Conservation (phyloP, 1,139 yeast species). For the Pichia sp. region DNA sequence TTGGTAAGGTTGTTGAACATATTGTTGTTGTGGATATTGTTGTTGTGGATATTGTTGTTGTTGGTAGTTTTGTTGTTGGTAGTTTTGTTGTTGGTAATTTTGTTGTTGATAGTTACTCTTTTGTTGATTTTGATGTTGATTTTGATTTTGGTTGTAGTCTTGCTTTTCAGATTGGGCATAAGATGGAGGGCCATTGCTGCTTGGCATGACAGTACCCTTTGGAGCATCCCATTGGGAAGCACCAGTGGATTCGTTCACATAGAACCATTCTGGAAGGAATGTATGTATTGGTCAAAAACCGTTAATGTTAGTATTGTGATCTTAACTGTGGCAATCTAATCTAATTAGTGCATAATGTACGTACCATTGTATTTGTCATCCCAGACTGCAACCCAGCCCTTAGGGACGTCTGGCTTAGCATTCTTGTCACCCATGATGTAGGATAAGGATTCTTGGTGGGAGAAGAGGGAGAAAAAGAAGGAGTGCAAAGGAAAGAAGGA, state of each 20-base stretch:
- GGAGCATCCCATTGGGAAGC: constrained; percentile 94
- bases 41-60: constrained; percentile 25
- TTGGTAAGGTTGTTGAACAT: constrained; percentile 17
- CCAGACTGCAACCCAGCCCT: constrained; percentile 85
- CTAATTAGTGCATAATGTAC: too few species aligned
- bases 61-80: constrained; percentile 17
- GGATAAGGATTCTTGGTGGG: too few species aligned
- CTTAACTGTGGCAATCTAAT: too few species aligned
- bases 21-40: constrained; percentile 15
- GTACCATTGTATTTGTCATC: constrained; percentile 66
- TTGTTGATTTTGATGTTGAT: constrained; percentile 25
- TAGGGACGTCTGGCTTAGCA: constrained; percentile 28
- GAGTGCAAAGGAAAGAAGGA: too few species aligned
- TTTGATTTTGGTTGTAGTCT: constrained; percentile 18
- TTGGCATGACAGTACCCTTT: constrained; percentile 46
- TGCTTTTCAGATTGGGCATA: not conserved
- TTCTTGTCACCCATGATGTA: constrained; percentile 25
- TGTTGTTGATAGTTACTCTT: constrained; percentile 17
- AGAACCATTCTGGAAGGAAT: constrained; percentile 61
- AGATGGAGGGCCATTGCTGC: constrained; percentile 33
- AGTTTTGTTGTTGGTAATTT: constrained; percentile 18
- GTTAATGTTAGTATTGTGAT: constrained; percentile 27
- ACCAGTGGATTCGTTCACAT: constrained; percentile 69
- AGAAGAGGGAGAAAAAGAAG: too few species aligned
- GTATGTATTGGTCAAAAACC: too few species aligned